A percentile compares a stretch with the other conserved stretches of the same genome.
Evolutionary conservation across 2,329 filamentous ascomycete species (phyloP).

Genomic region (Pleoardoris graminearum): DNA sequence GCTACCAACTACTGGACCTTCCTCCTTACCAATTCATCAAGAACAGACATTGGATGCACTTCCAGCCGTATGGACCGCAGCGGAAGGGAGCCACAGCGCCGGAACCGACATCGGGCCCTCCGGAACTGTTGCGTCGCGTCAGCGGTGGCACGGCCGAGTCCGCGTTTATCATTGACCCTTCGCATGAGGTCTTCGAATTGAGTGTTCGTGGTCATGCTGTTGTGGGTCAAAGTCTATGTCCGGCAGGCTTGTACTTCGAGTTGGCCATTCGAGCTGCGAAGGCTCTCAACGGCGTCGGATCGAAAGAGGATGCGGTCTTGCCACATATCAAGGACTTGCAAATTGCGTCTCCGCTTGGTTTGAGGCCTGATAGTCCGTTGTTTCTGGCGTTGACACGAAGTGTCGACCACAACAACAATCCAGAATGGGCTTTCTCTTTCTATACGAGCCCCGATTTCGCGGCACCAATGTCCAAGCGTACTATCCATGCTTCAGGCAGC

Average conservation of each 20-base stretch:
- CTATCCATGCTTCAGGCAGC: too few species aligned
- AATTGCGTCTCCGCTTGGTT: too few species aligned
- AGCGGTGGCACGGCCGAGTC: background rate
- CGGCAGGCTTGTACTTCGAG: background rate
- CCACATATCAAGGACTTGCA: too few species aligned
- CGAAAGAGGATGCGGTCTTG: too few species aligned
- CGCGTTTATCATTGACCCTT: background rate
- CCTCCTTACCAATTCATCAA: slow-evolving; percentile 20
- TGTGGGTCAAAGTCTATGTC: background rate
- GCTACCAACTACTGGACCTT: slow-evolving; percentile 36
- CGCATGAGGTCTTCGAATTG: background rate
- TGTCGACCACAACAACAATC: too few species aligned
- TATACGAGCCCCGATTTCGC: too few species aligned
- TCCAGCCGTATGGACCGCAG: background rate
- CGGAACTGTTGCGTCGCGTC: background rate
- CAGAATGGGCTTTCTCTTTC: too few species aligned
- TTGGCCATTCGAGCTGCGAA: background rate
- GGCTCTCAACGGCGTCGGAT: too few species aligned
- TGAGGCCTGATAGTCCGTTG: too few species aligned
- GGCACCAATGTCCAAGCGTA: too few species aligned
- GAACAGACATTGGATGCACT: slow-evolving; percentile 21
- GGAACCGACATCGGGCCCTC: background rate
- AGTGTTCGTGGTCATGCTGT: background rate
- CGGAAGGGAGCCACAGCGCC: background rate
- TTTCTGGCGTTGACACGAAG: too few species aligned